A percentile compares a stretch with the other conserved stretches of the same genome.
phyloP scores from a whole-genome alignment of 164 flowering plant species.

The Magnolia sinica region DNA sequence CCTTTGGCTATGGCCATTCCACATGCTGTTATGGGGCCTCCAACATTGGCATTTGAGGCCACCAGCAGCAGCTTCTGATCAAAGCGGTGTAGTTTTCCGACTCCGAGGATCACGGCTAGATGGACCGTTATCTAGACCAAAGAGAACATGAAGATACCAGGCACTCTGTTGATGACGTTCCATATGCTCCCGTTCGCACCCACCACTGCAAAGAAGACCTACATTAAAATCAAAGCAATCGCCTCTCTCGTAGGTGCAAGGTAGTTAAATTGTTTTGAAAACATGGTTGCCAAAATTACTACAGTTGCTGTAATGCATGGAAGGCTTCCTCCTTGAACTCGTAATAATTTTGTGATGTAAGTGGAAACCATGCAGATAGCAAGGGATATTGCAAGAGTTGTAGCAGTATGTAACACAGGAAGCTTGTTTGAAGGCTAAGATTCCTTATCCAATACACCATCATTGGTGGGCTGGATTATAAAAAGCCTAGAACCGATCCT shows the following conservation, averaged over 20 bases:
- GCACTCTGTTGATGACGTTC: too few relatives aligned
- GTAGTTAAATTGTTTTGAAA: constrained; percentile 47
- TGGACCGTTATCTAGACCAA: too few relatives aligned
- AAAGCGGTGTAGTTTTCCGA: too few relatives aligned
- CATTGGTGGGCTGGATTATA: constrained; percentile 9
- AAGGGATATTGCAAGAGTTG: constrained; percentile 63
- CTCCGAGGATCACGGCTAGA: too few relatives aligned
- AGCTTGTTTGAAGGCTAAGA: constrained; percentile 31
- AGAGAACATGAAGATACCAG: too few relatives aligned
- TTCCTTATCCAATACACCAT: constrained; percentile 25
- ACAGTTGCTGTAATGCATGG: constrained; percentile 65
- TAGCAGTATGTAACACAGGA: constrained; percentile 59
- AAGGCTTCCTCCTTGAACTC: constrained; percentile 63
- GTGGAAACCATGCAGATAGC: constrained; percentile 59
- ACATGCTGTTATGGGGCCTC: too few relatives aligned
- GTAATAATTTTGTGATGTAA: constrained; percentile 30
- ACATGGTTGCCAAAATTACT: constrained; percentile 61
- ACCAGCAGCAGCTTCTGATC: too few relatives aligned
- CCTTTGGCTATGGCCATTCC: too few relatives aligned
- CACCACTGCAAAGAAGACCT: constrained; percentile 34
- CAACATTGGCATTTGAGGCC: too few relatives aligned
- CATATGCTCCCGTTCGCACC: too few relatives aligned
- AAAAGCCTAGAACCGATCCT: too few relatives aligned
- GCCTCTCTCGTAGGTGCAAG: constrained; percentile 84
- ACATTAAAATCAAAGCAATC: constrained; percentile 67